Evolutionary conservation across 106 monocot species (phyloP), one percentile per base, ranked within the genome.

Genomic region (Dendrobium nobile): DNA sequence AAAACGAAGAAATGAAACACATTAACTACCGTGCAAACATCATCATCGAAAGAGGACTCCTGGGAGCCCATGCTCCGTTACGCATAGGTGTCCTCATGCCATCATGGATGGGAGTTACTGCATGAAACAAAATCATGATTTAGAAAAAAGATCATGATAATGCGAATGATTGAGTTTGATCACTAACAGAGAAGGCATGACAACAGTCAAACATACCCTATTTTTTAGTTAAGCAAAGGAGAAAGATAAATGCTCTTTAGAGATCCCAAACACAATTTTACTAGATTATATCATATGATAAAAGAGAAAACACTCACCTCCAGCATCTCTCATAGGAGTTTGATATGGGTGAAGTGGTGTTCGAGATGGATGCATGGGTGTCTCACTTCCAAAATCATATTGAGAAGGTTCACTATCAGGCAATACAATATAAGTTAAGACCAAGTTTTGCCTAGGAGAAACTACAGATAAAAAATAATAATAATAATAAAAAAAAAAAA

Each of bases 21-120:
- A 37, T 37, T 37, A 37, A 37, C 37, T 37, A 37, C 37, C 37
- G 37, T 2, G 4, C 58, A 58, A 19, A 17, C 58, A 58, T 19
- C 58, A 58, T 58, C 58, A n/a, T 58, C 58, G 20, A 58, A 58
- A 90, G 80, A 82, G 99, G 99, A 22, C 99, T 99, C 99, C 95
- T 99, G 73, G 99, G 99, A 77, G 91, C 91, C 95, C 99, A 95
- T n/a, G 94, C 92, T 33, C 92, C 86, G 82, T 85, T 91, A 10
- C 84, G 93, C 99, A 95, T 93, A 9, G 99, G 99, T 26, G 99
- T 99, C 67, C 99, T 82, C 99, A 99, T 95, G 54, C 99, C 99
- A 84, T 99, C 99, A 82, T 95, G 99, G 61, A 95, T 89, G 1
- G 99, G 99, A 24, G 99, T 99, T 76, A 93, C 99, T 99, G 93